These are phyloP conservation scores for Psidium guajava DNA, from an alignment of 345 rosid species.

Conservation along the genomic window DNA sequence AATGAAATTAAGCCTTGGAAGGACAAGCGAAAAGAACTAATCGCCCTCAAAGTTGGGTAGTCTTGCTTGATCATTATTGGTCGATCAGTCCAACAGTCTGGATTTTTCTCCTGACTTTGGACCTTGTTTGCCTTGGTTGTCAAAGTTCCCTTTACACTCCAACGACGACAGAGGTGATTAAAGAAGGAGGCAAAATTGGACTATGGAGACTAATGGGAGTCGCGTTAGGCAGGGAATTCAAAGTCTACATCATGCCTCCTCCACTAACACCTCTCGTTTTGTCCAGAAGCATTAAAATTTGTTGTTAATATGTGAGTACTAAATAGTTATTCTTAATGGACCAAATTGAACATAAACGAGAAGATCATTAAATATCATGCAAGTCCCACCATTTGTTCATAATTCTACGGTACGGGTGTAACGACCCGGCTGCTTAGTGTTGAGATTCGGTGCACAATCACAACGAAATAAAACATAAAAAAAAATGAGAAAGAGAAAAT, in stretches of 20 bases:
- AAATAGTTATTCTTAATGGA: not conserved
- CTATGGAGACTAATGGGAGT: not conserved
- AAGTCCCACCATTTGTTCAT: not conserved
- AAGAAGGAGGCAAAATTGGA: not conserved
- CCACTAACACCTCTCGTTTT: not conserved
- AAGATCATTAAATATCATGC: not conserved
- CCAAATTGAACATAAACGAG: not conserved
- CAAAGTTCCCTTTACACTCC: not conserved
- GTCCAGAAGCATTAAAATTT: not conserved
- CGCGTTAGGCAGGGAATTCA: not conserved
- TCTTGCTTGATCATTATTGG: not conserved
- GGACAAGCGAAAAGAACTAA: not conserved
- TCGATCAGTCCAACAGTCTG: not conserved
- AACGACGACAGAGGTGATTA: not conserved
- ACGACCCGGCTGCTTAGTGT: not conserved
- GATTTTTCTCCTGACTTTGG: not conserved
- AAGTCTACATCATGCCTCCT: not conserved
- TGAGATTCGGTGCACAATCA: too few species aligned
- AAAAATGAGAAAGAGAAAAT: too few species aligned
- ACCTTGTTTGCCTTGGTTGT: not conserved
- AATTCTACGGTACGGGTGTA: not conserved
- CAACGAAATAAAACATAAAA: too few species aligned
- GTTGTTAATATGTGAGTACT: not conserved
- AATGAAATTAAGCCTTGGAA: not conserved
- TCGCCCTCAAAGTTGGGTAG: not conserved